Evolutionary conservation across 2,329 filamentous ascomycete species (phyloP), one percentile per base, ranked within the genome.

Genomic region (Exophiala viscosa): DNA sequence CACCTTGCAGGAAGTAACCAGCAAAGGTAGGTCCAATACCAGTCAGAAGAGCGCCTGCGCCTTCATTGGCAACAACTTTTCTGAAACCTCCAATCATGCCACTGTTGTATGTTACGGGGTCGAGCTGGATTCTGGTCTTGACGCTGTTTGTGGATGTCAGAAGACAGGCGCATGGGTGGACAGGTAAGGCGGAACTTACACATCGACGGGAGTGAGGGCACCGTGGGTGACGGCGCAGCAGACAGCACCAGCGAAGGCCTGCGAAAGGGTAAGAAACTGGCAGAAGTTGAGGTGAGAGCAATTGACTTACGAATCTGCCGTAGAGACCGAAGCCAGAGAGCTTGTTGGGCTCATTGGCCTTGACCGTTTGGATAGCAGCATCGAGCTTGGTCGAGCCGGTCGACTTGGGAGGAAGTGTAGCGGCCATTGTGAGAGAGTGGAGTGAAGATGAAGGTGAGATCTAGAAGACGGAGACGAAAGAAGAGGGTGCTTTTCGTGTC

Each of bases 181-280:
- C 13, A 31, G 20, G 40, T 17, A 59, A 66, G 18, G 20, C 32
- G 51, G 50, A 44, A 88, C 92, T 76, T 93, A 97, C 92, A 99
- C 93, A 88, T 99, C 93, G 75, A 99, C 90, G 70, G 93, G 93
- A 65, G 93, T 99, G 68, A 97, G 85, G 70, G 82, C 87, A 76
- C 92, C 93, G 84, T 99, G 93, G 71, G 93, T 99, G 78, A 97
- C 79, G 67, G 91, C 93, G 78, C 93, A 99, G 86, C 93, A 96
- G 81, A 97, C 79, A 67, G 93, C 93, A 78, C 93, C 93, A 68
- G 93, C 91, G 68, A 99, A 87, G 77, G 93, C 92, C 60, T 62
- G 34, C 11, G 8, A 11, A 42, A 49, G 15, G 48, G 47, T 51
- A 8, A 56, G 43, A 20, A 8, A 42, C 39, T 8, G 15, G 11